Conservation (phyloP, 2,329 filamentous ascomycete genomes). For the Amesomyces nigricolor region DNA sequence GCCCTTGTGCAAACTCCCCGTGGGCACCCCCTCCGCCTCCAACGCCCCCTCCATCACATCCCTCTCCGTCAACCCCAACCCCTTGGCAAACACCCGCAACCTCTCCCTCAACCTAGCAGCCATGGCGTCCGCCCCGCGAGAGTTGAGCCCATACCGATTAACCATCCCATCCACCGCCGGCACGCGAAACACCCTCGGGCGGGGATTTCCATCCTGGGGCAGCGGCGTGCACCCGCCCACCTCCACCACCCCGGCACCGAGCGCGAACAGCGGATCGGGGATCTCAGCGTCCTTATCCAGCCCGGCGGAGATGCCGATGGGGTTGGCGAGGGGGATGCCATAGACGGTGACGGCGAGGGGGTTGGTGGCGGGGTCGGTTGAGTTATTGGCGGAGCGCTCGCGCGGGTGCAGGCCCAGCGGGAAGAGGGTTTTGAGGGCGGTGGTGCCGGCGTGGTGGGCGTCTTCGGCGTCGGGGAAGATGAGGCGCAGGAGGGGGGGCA, state of each 20-base stretch:
- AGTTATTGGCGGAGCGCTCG: conserved; percentile 53
- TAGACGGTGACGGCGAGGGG: conserved; percentile 57
- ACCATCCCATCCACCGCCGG: conserved; percentile 80
- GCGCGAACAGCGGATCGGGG: conserved; percentile 73
- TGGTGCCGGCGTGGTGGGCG: conserved; percentile 77
- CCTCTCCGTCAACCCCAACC: conserved; percentile 63
- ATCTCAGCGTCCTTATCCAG: conserved; percentile 93
- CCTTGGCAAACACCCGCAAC: conserved; percentile 69
- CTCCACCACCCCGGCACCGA: conserved; percentile 84
- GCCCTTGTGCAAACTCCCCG: conserved; percentile 72
- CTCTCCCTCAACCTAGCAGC: conserved; percentile 72
- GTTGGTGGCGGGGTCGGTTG: conserved; percentile 23
- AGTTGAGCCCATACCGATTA: conserved; percentile 95
- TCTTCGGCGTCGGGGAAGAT: conserved; percentile 76
- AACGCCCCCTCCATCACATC: conserved; percentile 72
- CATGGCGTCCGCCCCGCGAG: conserved; percentile 80
- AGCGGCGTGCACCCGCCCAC: conserved; percentile 83
- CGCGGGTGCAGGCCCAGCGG: conserved; percentile 71
- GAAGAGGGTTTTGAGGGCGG: conserved; percentile 66
- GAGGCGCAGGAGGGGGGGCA: conserved; percentile 60
- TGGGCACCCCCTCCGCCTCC: conserved; percentile 53
- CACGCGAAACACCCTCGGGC: conserved; percentile 81
- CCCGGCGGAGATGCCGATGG: conserved; percentile 89
- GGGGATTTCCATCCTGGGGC: conserved; percentile 84
- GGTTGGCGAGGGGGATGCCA: conserved; percentile 71